Base-by-base conservation (phyloP, 2,329 filamentous ascomycete species). In the Ascochyta rabiei region DNA sequence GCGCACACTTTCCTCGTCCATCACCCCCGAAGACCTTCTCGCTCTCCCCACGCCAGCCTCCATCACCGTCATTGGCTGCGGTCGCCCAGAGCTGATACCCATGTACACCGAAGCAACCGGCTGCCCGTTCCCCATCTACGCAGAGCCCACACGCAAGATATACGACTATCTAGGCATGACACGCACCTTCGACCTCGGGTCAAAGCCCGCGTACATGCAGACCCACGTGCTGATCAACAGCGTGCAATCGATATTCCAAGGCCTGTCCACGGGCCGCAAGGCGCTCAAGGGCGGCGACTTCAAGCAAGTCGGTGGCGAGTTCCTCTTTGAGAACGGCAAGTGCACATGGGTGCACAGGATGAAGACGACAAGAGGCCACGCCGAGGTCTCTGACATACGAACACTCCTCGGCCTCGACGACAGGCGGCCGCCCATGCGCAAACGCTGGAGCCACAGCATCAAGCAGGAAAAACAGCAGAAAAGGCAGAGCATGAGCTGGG, bases 271-370 rank as follows among this genome's bases (percentile, higher is more conserved):
- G 1, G 80, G 81, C 15, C 77, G 71, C 7, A 86, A 88, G 43
- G 84, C 82, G 5, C 76, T 84, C 56, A 86, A 86, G 70, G 84
- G 83, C 18, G 89, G 89, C 3, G 83, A 90, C 68, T 80, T 83
- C 68, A 79, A 82, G 47, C 88, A 91, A 75, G 86, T 90, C 2
- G 89, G 90, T 21, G 90, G 89, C 10, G 90, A 93, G 76, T 90
- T 92, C 58, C 71, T 93, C n/a, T 91, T 91, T 60, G 87, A 90
- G 66, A 79, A 84, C 66, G 89, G 89, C 75, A 78, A 77, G 49
- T 82, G 90, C 24, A 86, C 84, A 1, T 96, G 91, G 90, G 92
- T 88, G 65, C 89, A 93, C 75, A 82, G 90, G 24, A 96, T 96
- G 90, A 81, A 81, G 69, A 89, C 85, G 53, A 93, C 90, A 12